Base-by-base conservation (phyloP, 2,329 filamentous ascomycete species). In the Pyricularia grisea region DNA sequence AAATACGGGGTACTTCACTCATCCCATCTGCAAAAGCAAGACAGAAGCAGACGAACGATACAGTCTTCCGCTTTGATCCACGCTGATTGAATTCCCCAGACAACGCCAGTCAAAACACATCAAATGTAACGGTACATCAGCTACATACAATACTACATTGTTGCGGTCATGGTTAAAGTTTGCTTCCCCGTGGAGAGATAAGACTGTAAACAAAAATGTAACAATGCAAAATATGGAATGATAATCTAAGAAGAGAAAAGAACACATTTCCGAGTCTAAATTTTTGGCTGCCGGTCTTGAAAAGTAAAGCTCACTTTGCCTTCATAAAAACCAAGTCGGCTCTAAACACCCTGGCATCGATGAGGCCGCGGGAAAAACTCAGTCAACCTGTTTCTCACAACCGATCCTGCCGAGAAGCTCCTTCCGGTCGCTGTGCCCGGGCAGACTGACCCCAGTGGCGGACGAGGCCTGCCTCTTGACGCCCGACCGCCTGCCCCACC, bases 381-480 rank as follows among this genome's bases (percentile, higher is more conserved):
- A 84, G 69, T 88, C 85, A 69, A 87, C 82, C 76, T 88, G 90
- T 82, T 93, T 93, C 78, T 93, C 91, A 77, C 92, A 95, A 66
- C 92, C 92, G 75, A 95, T 95, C 68, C 92, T 84, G 64, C 91
- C 91, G 68, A 95, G 83, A 72, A 95, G 81, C 77, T 94, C 92
- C 82, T 94, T 95, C 73, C 90, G 86, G 77, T 92, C 90, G 74
- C 89, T 90, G 77, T 90, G 88, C 28, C 90, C 87, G 23, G 88
- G 86, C 68, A 93, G 83, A 74, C 88, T 91, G 74, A 92, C 87
- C 66, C 85, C 85, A 6, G 85, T 84, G 68, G 86, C 81, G 68
- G 82, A 81, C 5, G 81, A 79, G 25, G 79, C 81, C 71, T 82
- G 79, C 73, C 87, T 84, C 79, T 85, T 85, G 68, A 86, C 80